phyloP scores from a whole-genome alignment of 768 basidiomycete species.

The Inosperma sp. region DNA sequence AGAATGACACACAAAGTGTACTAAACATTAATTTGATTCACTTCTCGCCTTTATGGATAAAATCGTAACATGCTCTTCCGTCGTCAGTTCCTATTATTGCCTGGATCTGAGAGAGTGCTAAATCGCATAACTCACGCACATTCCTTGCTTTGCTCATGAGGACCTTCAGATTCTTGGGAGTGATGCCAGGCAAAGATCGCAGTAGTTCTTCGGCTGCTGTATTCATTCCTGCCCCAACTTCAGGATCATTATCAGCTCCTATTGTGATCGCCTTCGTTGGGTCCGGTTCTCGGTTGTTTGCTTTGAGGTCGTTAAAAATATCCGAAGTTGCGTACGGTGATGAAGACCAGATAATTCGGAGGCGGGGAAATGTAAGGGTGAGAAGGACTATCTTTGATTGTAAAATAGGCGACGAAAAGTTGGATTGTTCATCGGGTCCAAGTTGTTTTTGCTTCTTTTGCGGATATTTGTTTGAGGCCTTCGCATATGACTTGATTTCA shows the following conservation, averaged over 20 bases:
- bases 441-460: constrained; percentile 45
- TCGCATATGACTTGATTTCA: constrained; percentile 65
- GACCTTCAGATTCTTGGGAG: constrained; percentile 76
- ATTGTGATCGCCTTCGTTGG: constrained; percentile 67
- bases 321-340: constrained; percentile 90
- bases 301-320: constrained; percentile 90
- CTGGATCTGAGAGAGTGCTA: constrained; percentile 59
- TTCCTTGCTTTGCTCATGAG: constrained; percentile 79
- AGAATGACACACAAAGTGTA: too few relatives aligned
- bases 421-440: constrained; percentile 25
- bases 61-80: constrained; percentile 75
- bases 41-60: constrained; percentile 68
- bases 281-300: constrained; percentile 76
- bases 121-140: constrained; percentile 68
- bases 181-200: constrained; percentile 78
- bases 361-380: constrained; percentile 82
- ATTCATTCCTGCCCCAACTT: constrained; percentile 65
- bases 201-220: constrained; percentile 78
- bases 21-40: too few relatives aligned
- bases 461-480: constrained; percentile 54
- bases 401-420: constrained; percentile 47
- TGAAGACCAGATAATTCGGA: constrained; percentile 96
- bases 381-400: constrained; percentile 94
- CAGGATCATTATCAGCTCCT: constrained; percentile 74
- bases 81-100: constrained; percentile 75